phyloP scores from a whole-genome alignment of 2,329 filamentous ascomycete species.

The Lachnellula cervina region DNA sequence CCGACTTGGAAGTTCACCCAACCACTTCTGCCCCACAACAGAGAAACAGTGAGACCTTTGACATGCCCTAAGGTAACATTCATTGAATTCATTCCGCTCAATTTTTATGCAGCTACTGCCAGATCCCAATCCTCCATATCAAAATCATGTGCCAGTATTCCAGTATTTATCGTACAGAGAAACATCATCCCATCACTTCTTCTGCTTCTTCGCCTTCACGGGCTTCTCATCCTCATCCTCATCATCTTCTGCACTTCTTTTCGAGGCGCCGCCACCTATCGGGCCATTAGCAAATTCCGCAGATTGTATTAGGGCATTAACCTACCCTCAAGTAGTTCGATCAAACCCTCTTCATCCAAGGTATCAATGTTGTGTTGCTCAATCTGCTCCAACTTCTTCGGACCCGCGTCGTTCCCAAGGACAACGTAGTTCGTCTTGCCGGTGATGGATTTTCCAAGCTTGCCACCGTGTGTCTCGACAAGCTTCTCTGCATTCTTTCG shows the following conservation, averaged over 20 bases:
- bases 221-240: slow-evolving; percentile 15
- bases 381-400: slow-evolving; percentile 23
- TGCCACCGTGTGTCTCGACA: slow-evolving; percentile 19
- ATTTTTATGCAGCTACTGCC: too few species aligned
- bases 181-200: slow-evolving; percentile 5
- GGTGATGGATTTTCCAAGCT: slow-evolving; percentile 18
- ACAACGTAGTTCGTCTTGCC: slow-evolving; percentile 23
- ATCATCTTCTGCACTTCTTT: slow-evolving; percentile 9
- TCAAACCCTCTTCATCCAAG: slow-evolving; percentile 17
- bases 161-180: too few species aligned
- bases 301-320: background rate
- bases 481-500: slow-evolving; percentile 20
- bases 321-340: slow-evolving; percentile 14
- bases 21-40: too few species aligned
- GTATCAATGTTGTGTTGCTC: slow-evolving; percentile 11
- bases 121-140: too few species aligned
- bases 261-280: slow-evolving; percentile 1
- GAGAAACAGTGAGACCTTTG: too few species aligned
- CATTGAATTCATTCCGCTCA: too few species aligned
- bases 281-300: background rate
- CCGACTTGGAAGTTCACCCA: too few species aligned
- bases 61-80: too few species aligned
- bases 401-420: slow-evolving; percentile 23
- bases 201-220: slow-evolving; percentile 15
- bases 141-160: too few species aligned